Percentiles rank a stretch among this genome's conserved stretches.
Evolutionary conservation across 768 basidiomycete genomes (phyloP).

Genomic region (Hygrophorus russula): DNA sequence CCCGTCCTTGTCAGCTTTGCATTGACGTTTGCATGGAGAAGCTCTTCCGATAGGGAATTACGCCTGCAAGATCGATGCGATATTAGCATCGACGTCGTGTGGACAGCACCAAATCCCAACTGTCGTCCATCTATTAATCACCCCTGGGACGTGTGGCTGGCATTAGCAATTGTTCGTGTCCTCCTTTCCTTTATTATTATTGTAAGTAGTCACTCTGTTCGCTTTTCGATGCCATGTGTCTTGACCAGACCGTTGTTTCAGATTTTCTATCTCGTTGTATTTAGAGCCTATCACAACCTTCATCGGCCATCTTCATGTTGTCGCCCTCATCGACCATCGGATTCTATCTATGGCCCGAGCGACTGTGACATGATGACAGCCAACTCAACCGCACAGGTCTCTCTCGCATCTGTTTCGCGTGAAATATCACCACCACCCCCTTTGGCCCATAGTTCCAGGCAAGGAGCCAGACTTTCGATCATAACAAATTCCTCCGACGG

Average conservation of each 20-base stretch:
- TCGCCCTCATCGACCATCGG: not conserved
- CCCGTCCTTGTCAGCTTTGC: conserved; percentile 46
- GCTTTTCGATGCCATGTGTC: not conserved
- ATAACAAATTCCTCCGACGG: no score
- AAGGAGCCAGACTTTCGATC: no score
- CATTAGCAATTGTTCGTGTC: conserved; percentile 40
- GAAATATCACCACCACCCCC: no score
- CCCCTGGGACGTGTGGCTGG: conserved; percentile 44
- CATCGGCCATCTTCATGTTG: conserved; percentile 6
- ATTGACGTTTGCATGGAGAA: conserved; percentile 43
- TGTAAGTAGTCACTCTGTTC: conserved; percentile 28
- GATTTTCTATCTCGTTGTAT: conserved; percentile 18
- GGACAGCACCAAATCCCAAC: conserved; percentile 31
- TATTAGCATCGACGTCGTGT: conserved; percentile 57
- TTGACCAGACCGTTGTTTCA: conserved; percentile 6
- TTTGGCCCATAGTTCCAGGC: no score
- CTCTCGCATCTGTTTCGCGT: no score
- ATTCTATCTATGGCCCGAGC: no score
- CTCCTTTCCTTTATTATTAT: conserved; percentile 37
- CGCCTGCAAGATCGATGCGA: conserved; percentile 35
- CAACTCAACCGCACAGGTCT: no score
- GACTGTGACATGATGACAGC: no score
- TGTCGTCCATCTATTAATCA: conserved; percentile 16
- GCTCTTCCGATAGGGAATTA: conserved; percentile 23
- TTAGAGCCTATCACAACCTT: conserved; percentile 15